phyloP scores from a whole-genome alignment of 2,329 filamentous ascomycete genomes.

The Colletotrichum sp. region DNA sequence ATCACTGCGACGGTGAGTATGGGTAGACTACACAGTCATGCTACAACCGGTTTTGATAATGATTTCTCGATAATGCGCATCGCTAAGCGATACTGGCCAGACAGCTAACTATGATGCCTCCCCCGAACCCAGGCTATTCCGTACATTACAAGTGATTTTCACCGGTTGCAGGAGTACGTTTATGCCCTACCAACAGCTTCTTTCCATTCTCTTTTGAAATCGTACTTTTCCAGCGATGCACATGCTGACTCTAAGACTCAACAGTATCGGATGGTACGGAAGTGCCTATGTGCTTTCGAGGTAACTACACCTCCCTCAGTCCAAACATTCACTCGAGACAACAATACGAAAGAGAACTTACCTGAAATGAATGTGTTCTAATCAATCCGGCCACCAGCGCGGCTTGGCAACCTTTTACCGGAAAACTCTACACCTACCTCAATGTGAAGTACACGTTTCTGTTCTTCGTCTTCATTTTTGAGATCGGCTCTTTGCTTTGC shows the following conservation, averaged over 20 bases:
- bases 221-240: too few species aligned
- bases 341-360: neutral
- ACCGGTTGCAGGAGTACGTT: neutral
- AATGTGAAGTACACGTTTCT: neutral
- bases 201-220: neutral
- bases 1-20: neutral
- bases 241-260: neutral
- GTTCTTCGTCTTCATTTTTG: neutral
- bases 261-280: neutral
- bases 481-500: neutral
- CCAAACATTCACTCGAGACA: fast-evolving
- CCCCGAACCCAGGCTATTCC: neutral
- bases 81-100: fast-evolving
- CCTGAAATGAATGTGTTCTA: neutral
- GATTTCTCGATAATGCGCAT: fast-evolving
- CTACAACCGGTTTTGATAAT: fast-evolving
- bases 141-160: neutral
- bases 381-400: neutral
- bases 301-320: fast-evolving
- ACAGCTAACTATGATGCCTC: neutral
- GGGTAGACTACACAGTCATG: neutral
- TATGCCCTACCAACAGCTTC: neutral
- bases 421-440: neutral
- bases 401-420: neutral
- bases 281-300: neutral